Base-by-base conservation (phyloP, 768 basidiomycete species). In the Leccinum broughii region DNA sequence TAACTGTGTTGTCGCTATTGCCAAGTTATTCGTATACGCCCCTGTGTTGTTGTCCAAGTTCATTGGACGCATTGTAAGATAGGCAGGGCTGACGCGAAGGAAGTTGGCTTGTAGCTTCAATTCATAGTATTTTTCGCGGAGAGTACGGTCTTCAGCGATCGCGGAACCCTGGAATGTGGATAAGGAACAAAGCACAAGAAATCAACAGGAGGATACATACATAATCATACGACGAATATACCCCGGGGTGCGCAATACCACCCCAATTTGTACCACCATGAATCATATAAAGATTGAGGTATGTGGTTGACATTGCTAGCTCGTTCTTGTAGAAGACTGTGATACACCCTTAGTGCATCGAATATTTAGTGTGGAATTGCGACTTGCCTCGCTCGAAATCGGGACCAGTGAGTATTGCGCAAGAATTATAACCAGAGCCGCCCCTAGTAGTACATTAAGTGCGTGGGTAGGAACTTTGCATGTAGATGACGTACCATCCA, bases 181-280 rank as follows among this genome's bases (percentile, higher is more conserved):
- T 63, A n/a, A 59, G 51, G 24, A 10, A 22, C 22, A 28, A 50
- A 37, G 28, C 4, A 52, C 5, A 9, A 14, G 46, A 37, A 5
- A 20, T 53, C 24, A 44, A 37, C 32, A 6, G 1, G 15, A 30
- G 39, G 17, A 15, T 34, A 54, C 70, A 35, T 48, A 72, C 84
- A 59, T 87, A 87, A 63, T 87, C 86, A 64, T 87, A 88, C 11
- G 84, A 85, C 1, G 81, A 79, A 64, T 85, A 85, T 55, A 80
- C 81, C 1, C 83, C 83, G 4, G 85, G 85, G 64, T 82, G 78
- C 1, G 82, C 71, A 1, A 83, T 84, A 46, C 70, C 70, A 6
- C 85, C 85, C 84, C 84, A 86, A 54, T 87, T 86, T 1, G 86
- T 87, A 30, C 85, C 86, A 3, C 85, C 85, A 66, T 81, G 84